These are phyloP conservation scores for Pistacia integerrima DNA, from an alignment of 345 rosid species.

Conservation along the genomic window DNA sequence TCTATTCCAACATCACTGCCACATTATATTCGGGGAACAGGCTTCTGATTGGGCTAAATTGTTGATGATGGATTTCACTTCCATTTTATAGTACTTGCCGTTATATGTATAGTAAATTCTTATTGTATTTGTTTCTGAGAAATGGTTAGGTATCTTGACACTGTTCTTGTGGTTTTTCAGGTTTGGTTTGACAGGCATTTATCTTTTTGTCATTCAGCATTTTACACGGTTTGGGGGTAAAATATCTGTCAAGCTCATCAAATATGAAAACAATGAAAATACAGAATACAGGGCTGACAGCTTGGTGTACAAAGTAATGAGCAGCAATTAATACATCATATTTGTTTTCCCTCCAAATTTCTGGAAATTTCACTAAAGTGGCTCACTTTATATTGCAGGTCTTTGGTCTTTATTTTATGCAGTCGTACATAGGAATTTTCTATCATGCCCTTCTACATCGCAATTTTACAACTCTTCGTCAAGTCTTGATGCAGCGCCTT, in stretches of 20 bases:
- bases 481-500: slow-evolving; percentile 77
- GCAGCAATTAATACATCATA: slow-evolving; percentile 16
- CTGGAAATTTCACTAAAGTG: slow-evolving; percentile 7
- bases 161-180: slow-evolving; percentile 48
- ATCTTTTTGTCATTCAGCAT: slow-evolving; percentile 80
- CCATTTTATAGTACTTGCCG: not conserved
- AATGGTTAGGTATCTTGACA: slow-evolving; percentile 16
- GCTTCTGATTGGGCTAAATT: not conserved
- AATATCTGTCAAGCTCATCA: slow-evolving; percentile 76
- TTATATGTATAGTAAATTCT: not conserved
- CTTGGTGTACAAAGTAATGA: slow-evolving; percentile 80
- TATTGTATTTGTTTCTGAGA: not conserved
- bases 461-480: slow-evolving; percentile 79
- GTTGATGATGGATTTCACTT: not conserved
- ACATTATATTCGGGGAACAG: not conserved
- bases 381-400: slow-evolving; percentile 58
- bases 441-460: slow-evolving; percentile 92
- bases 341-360: slow-evolving; percentile 16
- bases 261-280: slow-evolving; percentile 70
- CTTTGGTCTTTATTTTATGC: slow-evolving; percentile 95
- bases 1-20: not conserved
- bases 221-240: slow-evolving; percentile 80
- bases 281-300: slow-evolving; percentile 81
- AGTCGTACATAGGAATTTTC: slow-evolving; percentile 90
- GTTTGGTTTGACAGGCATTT: slow-evolving; percentile 74